These are phyloP conservation scores for Coniochaeta sp. DNA, from an alignment of 2,329 filamentous ascomycete genomes.

Conservation along the genomic window DNA sequence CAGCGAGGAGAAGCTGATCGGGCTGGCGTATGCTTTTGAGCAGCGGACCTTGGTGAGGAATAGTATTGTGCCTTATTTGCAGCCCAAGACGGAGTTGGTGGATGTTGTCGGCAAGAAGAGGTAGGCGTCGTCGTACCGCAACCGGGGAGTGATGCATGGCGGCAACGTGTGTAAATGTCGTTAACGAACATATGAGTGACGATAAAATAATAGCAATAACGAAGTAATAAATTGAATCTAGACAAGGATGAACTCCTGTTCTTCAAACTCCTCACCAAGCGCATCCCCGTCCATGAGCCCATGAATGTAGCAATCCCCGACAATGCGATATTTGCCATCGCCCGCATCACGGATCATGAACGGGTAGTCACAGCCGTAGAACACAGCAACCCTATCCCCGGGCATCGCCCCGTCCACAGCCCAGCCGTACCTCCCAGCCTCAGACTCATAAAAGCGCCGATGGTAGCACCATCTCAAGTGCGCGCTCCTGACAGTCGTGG, in stretches of 20 bases:
- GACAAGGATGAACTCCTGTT: not conserved
- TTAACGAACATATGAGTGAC: not conserved
- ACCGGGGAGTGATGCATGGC: not conserved
- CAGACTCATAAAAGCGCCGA: too few species aligned
- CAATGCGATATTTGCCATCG: too few species aligned
- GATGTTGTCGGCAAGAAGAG: conserved; percentile 9
- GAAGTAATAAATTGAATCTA: not conserved
- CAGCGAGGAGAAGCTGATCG: conserved; percentile 54
- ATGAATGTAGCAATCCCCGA: too few species aligned
- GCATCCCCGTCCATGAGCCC: not conserved
- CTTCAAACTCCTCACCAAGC: not conserved
- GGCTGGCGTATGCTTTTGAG: conserved; percentile 62
- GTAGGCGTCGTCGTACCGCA: not conserved
- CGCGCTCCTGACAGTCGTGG: too few species aligned
- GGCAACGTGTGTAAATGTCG: not conserved
- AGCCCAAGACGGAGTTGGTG: conserved; percentile 21
- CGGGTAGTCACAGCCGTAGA: too few species aligned
- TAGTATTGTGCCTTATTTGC: conserved; percentile 18
- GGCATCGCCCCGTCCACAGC: too few species aligned
- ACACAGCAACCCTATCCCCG: too few species aligned
- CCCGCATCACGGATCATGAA: too few species aligned
- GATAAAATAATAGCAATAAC: not conserved
- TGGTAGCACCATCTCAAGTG: too few species aligned
- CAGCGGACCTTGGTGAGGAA: conserved; percentile 36
- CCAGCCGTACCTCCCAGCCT: too few species aligned